Base-by-base conservation (phyloP, 2,329 filamentous ascomycete genomes). In the Amauroascus verrucosus region DNA sequence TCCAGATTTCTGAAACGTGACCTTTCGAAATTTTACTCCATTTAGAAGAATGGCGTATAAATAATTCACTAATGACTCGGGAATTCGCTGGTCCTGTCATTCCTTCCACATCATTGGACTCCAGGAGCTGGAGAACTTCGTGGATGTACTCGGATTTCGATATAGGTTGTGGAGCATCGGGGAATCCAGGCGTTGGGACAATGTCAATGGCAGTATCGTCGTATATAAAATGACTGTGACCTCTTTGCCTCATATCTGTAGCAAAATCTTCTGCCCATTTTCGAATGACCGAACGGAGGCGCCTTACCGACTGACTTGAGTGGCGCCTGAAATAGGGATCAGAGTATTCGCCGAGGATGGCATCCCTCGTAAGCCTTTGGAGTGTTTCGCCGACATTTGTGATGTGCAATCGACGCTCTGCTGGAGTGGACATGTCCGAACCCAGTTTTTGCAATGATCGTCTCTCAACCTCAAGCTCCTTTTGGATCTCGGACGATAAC, bases 11-110 rank as follows among this genome's bases (percentile, higher is more conserved):
- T 26, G 52, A 56, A 16, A 59, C 54, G 37, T 60, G 57, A 5
- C 53, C 52, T 20, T 53, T 57, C 8, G 70, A 65, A 2, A 71
- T 57, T 6, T 52, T 24, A 1, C 62, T 52, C 70, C 70, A 73
- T 28, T 62, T 61, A 2, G 56, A 58, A 2, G 65, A 68, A 54
- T 71, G 67, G 48, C 70, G 67, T 60, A 66, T 65, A 46, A 72
- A 73, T 1, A 74, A 57, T 44, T 72, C 69, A 2, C 65, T 65
- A 14, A 74, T 57, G 0, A 73, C 56, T 1, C 67, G 60, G 1
- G 70, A 67, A 53, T 72, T 73, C 60, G 67, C 69, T 20, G 64
- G 69, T 8, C 71, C 70, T 2, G 64, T 52, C 1, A 74, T 59
- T 50, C 73, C 69, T 16, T 56, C 56, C 40, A 62, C 58, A 53